Evolutionary conservation across 2,329 filamentous ascomycete genomes (phyloP).

Genomic region (Hypomyces perniciosus): DNA sequence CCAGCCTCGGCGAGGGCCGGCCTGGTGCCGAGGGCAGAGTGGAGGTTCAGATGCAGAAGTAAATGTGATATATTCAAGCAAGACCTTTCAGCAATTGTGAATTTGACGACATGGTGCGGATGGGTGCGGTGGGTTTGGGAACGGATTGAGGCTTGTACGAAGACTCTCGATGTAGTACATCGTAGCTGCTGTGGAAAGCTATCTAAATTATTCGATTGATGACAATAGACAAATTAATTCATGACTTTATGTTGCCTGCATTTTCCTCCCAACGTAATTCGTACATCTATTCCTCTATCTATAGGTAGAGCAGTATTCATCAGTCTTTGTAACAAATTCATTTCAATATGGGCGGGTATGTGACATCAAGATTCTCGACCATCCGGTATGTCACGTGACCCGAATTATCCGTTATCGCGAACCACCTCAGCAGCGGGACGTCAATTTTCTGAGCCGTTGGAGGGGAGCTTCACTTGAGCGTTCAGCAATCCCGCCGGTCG

Average conservation of each 20-base stretch:
- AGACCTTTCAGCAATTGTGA: slow-evolving; percentile 23
- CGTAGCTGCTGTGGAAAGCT: slow-evolving; percentile 25
- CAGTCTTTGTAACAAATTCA: no score
- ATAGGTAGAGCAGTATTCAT: no score
- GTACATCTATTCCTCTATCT: background rate
- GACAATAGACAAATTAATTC: slow-evolving; percentile 27
- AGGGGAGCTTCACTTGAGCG: no score
- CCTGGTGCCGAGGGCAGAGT: slow-evolving; percentile 79
- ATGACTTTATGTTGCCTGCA: background rate
- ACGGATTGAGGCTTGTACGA: slow-evolving; percentile 30
- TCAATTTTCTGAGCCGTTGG: no score
- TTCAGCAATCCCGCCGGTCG: no score
- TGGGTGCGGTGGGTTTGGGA: slow-evolving; percentile 23
- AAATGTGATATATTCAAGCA: slow-evolving; percentile 20
- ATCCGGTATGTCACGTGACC: no score
- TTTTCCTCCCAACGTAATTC: background rate
- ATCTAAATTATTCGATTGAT: slow-evolving; percentile 28
- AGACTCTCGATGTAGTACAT: slow-evolving; percentile 31
- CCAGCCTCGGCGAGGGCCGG: slow-evolving; percentile 65
- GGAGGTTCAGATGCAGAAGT: slow-evolving; percentile 68
- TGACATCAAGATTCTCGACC: no score
- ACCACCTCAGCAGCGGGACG: no score
- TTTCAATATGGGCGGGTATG: no score
- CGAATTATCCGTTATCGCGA: no score
- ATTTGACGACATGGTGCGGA: slow-evolving; percentile 26